Base-by-base conservation (phyloP, 306 rosid genomes). In the Fragaria ananassa region DNA sequence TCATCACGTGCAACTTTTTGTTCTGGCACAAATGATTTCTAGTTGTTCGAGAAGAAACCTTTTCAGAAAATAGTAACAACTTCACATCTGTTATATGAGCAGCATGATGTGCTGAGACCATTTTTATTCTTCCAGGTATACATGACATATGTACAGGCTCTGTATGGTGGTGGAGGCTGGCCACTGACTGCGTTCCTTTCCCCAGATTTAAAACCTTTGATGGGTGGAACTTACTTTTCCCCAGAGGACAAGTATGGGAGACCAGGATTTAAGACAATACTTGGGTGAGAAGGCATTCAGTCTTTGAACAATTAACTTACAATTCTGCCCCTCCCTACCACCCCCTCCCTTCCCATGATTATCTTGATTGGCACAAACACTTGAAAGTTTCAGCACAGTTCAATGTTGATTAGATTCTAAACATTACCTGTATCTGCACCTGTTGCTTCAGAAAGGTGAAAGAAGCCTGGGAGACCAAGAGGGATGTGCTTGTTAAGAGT, bases 101-200 rank as follows among this genome's bases (percentile, higher is more conserved):
- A 34, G 65, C 25, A 39, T 50, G 86, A 42, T 73, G 29, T 57
- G 50, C 82, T 81, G 29, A 62, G 21, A 77, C 60, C 27, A n/a
- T 15, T 47, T 27, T 73, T 60, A 11, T 41, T 25, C 8, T 74
- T 83, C 58, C 82, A 94, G 98, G 98, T 95, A 51, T 95, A 95
- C 82, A 90, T 95, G 98, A 89, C 98, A 10, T 95, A 95, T 74
- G 97, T 95, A 70, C 98, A 95, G 85, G 97, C 98, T 81, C 83
- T 92, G 85, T 90, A 90, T 66, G 97, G 98, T 46, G 92, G 98
- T 82, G 98, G 98, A 76, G 98, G 98, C 84, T 95, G 98, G 97
- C 98, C 98, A 8, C 86, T 95, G 56, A 89, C 84, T 31, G 96
- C 86, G 69, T 95, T 95, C 81, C 95, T 95, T 81, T 90, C 97